Evolutionary conservation across 23 red algal genomes (phyloP).

Genomic region (Gracilaria domingensis): DNA sequence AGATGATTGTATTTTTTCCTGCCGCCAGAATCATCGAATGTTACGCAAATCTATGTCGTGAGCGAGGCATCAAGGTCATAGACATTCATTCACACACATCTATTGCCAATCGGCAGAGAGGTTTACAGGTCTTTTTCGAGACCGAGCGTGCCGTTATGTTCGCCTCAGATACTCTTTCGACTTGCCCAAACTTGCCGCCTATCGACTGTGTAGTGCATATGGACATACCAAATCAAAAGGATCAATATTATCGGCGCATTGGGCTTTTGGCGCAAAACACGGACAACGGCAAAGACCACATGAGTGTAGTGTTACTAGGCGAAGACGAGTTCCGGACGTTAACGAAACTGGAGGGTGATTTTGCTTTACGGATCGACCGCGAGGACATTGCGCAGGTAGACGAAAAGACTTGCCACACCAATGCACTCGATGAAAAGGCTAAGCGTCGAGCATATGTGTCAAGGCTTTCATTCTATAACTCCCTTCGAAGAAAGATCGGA

Average conservation of each 20-base stretch:
- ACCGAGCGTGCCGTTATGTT: slow-evolving; percentile 44
- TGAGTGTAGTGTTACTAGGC: slow-evolving; percentile 13
- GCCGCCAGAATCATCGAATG: slow-evolving; percentile 58
- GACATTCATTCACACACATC: slow-evolving; percentile 38
- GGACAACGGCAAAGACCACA: background rate
- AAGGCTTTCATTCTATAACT: slow-evolving; percentile 37
- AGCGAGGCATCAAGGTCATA: slow-evolving; percentile 11
- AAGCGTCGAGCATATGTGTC: slow-evolving; percentile 46
- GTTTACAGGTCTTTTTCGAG: slow-evolving; percentile 30
- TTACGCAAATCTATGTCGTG: slow-evolving; percentile 37
- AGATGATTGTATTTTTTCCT: slow-evolving; percentile 67
- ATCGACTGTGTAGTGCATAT: slow-evolving; percentile 65
- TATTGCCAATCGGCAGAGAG: slow-evolving; percentile 20
- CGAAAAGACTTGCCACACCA: background rate
- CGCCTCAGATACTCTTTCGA: slow-evolving; percentile 54
- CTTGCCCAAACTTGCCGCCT: slow-evolving; percentile 7
- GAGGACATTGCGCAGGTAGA: background rate
- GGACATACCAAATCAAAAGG: slow-evolving; percentile 11
- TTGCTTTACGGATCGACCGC: slow-evolving; percentile 14
- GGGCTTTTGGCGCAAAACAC: slow-evolving; percentile 12
- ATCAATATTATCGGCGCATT: slow-evolving; percentile 47
- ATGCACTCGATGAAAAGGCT: slow-evolving; percentile 37
- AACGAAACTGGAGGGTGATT: slow-evolving; percentile 7
- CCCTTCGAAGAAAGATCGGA: slow-evolving; percentile 40
- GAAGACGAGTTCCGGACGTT: slow-evolving; percentile 38